These are phyloP conservation scores for Yamadazyma conglobata DNA, from an alignment of 1,139 yeast genomes.

Conservation along the genomic window DNA sequence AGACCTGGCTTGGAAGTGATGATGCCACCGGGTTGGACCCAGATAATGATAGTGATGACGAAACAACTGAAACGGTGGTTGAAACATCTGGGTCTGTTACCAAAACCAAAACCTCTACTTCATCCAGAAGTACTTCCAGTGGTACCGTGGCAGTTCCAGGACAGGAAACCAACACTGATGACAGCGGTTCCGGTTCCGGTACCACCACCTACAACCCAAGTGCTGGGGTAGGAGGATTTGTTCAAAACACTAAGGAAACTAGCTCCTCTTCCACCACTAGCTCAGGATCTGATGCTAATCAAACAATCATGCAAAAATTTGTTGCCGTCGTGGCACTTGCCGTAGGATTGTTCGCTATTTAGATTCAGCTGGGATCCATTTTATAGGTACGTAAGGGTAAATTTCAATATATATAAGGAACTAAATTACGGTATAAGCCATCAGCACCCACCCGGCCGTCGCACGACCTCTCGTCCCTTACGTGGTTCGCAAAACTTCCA, in stretches of 20 bases:
- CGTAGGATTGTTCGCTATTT: constrained; percentile 17
- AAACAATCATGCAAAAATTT: constrained; percentile 8
- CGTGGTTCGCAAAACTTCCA: too few relatives aligned
- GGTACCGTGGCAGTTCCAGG: constrained; percentile 10
- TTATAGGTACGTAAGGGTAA: too few relatives aligned
- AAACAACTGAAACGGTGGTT: constrained; percentile 12
- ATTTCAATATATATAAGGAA: too few relatives aligned
- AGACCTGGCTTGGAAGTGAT: constrained; percentile 54
- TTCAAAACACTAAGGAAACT: constrained; percentile 26
- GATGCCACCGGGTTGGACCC: constrained; percentile 69
- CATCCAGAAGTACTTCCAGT: constrained; percentile 1
- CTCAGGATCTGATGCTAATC: constrained; percentile 6
- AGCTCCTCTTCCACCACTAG: constrained; percentile 2
- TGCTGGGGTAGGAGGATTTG: constrained; percentile 33
- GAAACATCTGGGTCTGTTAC: constrained; percentile 14
- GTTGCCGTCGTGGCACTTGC: constrained; percentile 19
- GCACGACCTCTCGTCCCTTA: too few relatives aligned
- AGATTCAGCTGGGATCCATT: too few relatives aligned
- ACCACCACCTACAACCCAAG: constrained; percentile 17
- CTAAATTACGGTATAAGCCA: too few relatives aligned
- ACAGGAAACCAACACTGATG: constrained; percentile 9
- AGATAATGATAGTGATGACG: constrained; percentile 26
- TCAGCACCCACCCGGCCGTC: too few relatives aligned
- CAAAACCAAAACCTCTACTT: constrained; percentile 12
- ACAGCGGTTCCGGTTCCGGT: neutral